Evolutionary conservation across 306 rosid genomes (phyloP).

Genomic region (Morella rubra): DNA sequence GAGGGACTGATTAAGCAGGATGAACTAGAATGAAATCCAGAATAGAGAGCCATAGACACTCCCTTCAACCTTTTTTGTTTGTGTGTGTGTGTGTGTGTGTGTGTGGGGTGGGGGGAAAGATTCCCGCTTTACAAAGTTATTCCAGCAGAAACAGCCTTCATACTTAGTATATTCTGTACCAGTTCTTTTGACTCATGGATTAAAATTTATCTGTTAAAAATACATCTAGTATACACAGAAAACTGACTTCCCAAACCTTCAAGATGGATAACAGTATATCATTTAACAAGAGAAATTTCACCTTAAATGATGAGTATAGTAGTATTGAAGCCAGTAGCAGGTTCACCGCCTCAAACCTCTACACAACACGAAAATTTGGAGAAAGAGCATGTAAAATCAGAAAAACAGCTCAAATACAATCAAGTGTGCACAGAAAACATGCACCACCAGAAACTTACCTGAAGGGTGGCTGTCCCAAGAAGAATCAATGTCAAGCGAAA

Average conservation of each 20-base stretch:
- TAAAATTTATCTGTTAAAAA: neutral
- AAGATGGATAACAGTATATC: neutral
- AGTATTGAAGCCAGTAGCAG: constrained; percentile 77
- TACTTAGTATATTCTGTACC: neutral
- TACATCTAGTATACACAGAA: neutral
- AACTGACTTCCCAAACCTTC: neutral
- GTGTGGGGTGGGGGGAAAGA: neutral
- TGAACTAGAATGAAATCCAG: neutral
- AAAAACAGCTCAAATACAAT: constrained; percentile 15
- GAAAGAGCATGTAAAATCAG: constrained; percentile 8
- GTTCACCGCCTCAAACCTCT: constrained; percentile 92
- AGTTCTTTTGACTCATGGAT: neutral
- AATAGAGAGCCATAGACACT: neutral
- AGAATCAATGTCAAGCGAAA: constrained; percentile 74
- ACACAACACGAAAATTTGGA: constrained; percentile 31
- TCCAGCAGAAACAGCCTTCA: neutral
- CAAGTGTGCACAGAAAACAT: constrained; percentile 13
- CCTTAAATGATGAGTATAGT: constrained; percentile 85
- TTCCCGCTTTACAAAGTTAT: neutral
- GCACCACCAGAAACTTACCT: constrained; percentile 46
- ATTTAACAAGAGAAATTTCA: constrained; percentile 26
- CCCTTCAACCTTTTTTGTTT: neutral
- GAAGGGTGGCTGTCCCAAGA: constrained; percentile 80
- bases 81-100: too few relatives aligned
- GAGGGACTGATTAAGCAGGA: neutral